phyloP scores from a whole-genome alignment of 2,329 filamentous ascomycete genomes.

The Beauveria rudraprayagi region DNA sequence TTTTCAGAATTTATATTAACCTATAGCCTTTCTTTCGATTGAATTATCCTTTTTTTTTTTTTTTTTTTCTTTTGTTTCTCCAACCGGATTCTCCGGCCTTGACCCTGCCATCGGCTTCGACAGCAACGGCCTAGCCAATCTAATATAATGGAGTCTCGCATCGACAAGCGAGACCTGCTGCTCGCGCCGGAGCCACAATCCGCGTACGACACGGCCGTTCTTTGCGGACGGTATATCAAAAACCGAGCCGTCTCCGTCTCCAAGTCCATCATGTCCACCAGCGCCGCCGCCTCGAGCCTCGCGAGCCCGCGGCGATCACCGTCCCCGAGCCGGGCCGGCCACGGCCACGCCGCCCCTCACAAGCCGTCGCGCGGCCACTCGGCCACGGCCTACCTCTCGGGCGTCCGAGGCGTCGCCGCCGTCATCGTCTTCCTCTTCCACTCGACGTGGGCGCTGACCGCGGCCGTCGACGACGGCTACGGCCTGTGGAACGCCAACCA shows the following conservation, averaged over 20 bases:
- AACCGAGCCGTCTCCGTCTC: slow-evolving; percentile 3
- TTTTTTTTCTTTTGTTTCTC: neutral
- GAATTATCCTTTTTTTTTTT: neutral
- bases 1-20: neutral
- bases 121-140: neutral
- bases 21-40: neutral
- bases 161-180: slow-evolving; percentile 1
- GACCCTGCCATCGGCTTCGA: neutral
- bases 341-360: neutral
- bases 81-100: too few relatives aligned
- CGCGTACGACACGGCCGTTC: neutral
- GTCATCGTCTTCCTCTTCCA: slow-evolving; percentile 6
- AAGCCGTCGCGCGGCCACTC: neutral
- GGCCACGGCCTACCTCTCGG: slow-evolving; percentile 1
- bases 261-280: neutral
- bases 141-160: neutral
- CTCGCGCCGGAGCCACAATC: neutral
- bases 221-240: neutral
- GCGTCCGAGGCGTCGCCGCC: slow-evolving; percentile 1
- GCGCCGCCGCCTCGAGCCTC: neutral
- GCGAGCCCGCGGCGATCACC: neutral
- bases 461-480: slow-evolving; percentile 2
- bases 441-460: neutral
- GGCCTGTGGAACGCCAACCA: neutral
- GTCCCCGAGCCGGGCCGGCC: neutral